Base-by-base conservation (phyloP, 768 basidiomycete genomes). In the Thelephora ganbajun region DNA sequence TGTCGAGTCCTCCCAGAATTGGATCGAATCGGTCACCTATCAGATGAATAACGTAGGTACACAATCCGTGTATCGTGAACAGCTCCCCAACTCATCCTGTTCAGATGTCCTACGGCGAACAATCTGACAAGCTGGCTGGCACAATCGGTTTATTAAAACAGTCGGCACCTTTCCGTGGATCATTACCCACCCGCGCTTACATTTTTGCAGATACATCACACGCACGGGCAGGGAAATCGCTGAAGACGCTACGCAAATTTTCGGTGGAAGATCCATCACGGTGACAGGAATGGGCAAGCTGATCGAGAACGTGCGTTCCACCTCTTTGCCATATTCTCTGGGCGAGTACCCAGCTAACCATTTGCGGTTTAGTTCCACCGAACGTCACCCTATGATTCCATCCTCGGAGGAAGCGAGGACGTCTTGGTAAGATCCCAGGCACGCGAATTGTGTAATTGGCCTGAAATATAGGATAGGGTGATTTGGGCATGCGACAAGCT, bases 241-340 rank as follows among this genome's bases (percentile, higher is more conserved):
- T 33, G 63, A 70, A 69, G 87, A 90, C 51, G 81, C 87, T 5
- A 79, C 82, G 1, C 82, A 86, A 62, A 74, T 94, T 33, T 94
- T 93, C 49, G 92, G 91, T 46, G 93, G 93, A 14, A 76, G 93
- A 16, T 87, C 81, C 20, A 69, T 97, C 54, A 96, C 93, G 0
- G 69, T 73, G 39, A 80, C 86, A 4, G 90, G 91, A 6, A 87
- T 91, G 86, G 90, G 90, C 51, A 81, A 76, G 63, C 62, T 80
- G 39, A 73, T 90, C 49, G 89, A 91, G 62, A 87, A 84, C 52
- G 85, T 85, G 57, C 44, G 78, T 67, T 18, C 14, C 9, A 18
- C 22, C 5, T 37, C 19, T 37, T 37, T 19, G 14, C 36, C 36
- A n/a, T n/a, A n/a, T n/a, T n/a, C n/a, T n/a, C n/a, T n/a, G n/a